phyloP scores from a whole-genome alignment of 1,139 yeast genomes.

The Hyphopichia pseudoburtonii region DNA sequence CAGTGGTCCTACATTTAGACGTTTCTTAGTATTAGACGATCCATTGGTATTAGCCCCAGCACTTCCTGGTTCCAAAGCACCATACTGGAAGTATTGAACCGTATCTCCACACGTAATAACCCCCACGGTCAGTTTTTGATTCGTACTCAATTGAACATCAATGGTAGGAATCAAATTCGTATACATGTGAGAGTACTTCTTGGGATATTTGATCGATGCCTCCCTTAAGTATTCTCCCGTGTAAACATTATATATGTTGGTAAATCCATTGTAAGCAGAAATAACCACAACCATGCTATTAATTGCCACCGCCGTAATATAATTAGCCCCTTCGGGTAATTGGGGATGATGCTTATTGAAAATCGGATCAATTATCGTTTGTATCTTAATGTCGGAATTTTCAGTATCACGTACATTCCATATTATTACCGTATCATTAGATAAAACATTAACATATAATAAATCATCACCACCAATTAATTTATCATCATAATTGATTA shows the following conservation, averaged over 20 bases:
- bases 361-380: conserved; percentile 11
- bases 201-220: conserved; percentile 47
- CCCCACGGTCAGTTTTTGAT: conserved; percentile 48
- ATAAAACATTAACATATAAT: conserved; percentile 33
- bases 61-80: conserved; percentile 22
- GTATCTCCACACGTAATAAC: conserved; percentile 54
- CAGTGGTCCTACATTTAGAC: conserved; percentile 16
- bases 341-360: conserved; percentile 18
- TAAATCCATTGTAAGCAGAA: conserved; percentile 64
- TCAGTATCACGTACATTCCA: conserved; percentile 43
- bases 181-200: conserved; percentile 28
- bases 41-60: neutral
- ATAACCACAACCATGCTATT: conserved; percentile 51
- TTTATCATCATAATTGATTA: conserved; percentile 13
- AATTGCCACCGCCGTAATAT: conserved; percentile 32
- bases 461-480: conserved; percentile 42
- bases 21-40: conserved; percentile 11
- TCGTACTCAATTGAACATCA: conserved; percentile 43
- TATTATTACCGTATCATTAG: conserved; percentile 38
- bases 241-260: conserved; percentile 61
- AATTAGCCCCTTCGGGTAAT: conserved; percentile 10
- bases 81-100: conserved; percentile 65
- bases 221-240: conserved; percentile 57
- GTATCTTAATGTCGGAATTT: conserved; percentile 12
- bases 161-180: conserved; percentile 38